Evolutionary conservation across 2,329 filamentous ascomycete genomes (phyloP).

Genomic region (Calonectria naviculata): DNA sequence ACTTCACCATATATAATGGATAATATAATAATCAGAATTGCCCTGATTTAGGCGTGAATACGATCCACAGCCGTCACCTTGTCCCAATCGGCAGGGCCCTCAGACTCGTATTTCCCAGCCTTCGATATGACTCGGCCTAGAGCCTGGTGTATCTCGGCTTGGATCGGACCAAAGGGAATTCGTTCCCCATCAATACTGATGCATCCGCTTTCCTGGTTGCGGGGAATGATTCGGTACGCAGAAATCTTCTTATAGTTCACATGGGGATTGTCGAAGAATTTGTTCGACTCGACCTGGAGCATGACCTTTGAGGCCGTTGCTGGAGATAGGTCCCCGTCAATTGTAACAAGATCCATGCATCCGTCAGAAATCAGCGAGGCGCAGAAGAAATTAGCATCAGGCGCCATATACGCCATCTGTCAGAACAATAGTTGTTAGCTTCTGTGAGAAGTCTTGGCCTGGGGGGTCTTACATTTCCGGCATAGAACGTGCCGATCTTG

Average conservation of each 20-base stretch:
- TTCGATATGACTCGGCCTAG: slow-evolving; percentile 88
- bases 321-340: slow-evolving; percentile 80
- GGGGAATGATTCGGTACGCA: slow-evolving; percentile 88
- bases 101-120: slow-evolving; percentile 76
- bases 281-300: slow-evolving; percentile 75
- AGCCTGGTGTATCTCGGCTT: slow-evolving; percentile 87
- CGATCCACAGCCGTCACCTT: slow-evolving; percentile 46
- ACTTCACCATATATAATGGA: not conserved
- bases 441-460: not conserved
- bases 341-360: slow-evolving; percentile 83
- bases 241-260: slow-evolving; percentile 86
- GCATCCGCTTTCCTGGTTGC: slow-evolving; percentile 77
- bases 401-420: slow-evolving; percentile 90
- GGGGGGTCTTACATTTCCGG: slow-evolving; percentile 76
- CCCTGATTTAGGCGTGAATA: slow-evolving; percentile 35
- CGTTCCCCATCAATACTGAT: slow-evolving; percentile 96
- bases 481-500: slow-evolving; percentile 91
- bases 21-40: not conserved
- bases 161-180: slow-evolving; percentile 88
- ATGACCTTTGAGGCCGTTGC: slow-evolving; percentile 76
- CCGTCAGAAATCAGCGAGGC: slow-evolving; percentile 86
- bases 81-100: slow-evolving; percentile 65
- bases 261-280: slow-evolving; percentile 82
- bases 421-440: slow-evolving; percentile 27
- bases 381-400: slow-evolving; percentile 88